Evolutionary conservation across 2,329 filamentous ascomycete species (phyloP).

Genomic region (Ambrosiella xylebori): DNA sequence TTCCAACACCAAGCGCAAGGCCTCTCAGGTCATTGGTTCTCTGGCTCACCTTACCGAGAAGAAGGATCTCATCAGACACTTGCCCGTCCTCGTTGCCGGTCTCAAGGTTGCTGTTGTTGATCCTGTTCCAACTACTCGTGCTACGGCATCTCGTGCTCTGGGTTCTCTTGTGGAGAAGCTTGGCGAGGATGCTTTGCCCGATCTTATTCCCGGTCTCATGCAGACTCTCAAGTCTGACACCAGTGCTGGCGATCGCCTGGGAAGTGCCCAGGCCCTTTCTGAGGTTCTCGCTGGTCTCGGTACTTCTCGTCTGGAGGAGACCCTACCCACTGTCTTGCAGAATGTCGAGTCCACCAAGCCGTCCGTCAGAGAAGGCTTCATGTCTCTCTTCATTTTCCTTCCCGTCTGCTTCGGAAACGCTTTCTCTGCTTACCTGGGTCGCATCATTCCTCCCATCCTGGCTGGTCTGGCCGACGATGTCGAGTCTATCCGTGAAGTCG

Average conservation of each 20-base stretch:
- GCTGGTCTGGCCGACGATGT: constrained; percentile 88
- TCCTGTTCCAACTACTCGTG: constrained; percentile 87
- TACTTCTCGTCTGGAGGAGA: constrained; percentile 84
- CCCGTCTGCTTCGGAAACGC: constrained; percentile 98
- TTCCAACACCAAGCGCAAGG: constrained; percentile 89
- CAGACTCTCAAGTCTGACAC: constrained; percentile 93
- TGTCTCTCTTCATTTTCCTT: constrained; percentile 98
- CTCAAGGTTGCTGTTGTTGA: constrained; percentile 81
- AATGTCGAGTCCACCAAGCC: constrained; percentile 86
- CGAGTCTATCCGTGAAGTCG: constrained; percentile 93
- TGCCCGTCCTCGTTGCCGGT: constrained; percentile 82
- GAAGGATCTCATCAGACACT: constrained; percentile 77
- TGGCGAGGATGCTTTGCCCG: constrained; percentile 87
- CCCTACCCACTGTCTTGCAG: constrained; percentile 84
- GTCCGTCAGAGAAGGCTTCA: constrained; percentile 90
- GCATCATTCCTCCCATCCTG: constrained; percentile 89
- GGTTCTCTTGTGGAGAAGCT: constrained; percentile 97
- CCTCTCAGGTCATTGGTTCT: constrained; percentile 93
- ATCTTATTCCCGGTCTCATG: constrained; percentile 96
- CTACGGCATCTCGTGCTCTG: constrained; percentile 86
- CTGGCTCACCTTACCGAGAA: constrained; percentile 92
- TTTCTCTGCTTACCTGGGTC: constrained; percentile 87
- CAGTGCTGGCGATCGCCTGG: constrained; percentile 85
- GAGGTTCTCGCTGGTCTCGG: constrained; percentile 92
- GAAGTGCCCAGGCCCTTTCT: constrained; percentile 87